Evolutionary conservation across 1,139 yeast genomes (phyloP).

Genomic region (Suhomyces wounanorum): DNA sequence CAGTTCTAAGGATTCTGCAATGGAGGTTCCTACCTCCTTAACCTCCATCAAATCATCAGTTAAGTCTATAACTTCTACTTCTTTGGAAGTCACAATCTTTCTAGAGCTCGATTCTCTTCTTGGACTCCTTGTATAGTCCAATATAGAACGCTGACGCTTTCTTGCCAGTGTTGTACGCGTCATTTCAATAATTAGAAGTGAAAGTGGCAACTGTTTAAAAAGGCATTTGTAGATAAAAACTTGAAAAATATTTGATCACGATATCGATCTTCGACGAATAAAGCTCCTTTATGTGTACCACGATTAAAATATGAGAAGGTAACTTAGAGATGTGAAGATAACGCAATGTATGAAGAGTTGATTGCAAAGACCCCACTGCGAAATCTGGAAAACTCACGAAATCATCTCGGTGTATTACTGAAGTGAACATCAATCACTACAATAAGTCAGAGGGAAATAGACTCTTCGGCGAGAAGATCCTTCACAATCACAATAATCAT

Average conservation of each 20-base stretch:
- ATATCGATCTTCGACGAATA: not conserved
- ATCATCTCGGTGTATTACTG: not conserved
- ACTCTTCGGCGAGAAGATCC: no score
- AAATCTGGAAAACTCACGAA: not conserved
- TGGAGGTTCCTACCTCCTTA: not conserved
- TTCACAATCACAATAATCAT: no score
- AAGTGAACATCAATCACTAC: no score
- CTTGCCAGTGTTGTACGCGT: constrained; percentile 1
- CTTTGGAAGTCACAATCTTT: not conserved
- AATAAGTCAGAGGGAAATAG: no score
- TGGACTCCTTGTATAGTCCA: constrained; percentile 14
- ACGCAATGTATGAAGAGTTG: not conserved
- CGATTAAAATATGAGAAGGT: not conserved
- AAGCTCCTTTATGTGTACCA: not conserved
- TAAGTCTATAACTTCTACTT: not conserved
- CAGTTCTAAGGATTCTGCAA: not conserved
- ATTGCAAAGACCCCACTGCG: not conserved
- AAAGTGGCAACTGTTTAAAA: not conserved
- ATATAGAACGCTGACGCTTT: constrained; percentile 20
- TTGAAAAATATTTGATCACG: not conserved
- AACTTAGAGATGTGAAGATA: not conserved
- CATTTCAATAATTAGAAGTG: not conserved
- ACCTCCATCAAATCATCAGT: not conserved
- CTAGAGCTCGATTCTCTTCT: not conserved
- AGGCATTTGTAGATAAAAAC: not conserved